These are phyloP conservation scores for Uncinocarpus reesii DNA, from an alignment of 2,329 filamentous ascomycete genomes.

Conservation along the genomic window DNA sequence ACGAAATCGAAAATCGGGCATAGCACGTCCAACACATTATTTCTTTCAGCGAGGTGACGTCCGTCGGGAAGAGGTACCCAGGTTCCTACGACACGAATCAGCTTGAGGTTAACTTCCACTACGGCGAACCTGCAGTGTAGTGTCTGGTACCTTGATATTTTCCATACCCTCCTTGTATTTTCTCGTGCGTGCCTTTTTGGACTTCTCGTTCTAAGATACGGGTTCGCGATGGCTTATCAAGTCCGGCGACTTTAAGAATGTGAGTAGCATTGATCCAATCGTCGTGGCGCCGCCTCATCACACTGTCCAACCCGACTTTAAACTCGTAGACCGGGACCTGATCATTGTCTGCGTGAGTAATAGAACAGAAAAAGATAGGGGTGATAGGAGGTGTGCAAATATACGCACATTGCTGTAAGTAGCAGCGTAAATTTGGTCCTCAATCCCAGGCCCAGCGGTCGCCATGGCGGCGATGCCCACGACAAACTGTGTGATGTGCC, in stretches of 20 bases:
- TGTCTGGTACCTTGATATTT: slow-evolving; percentile 73
- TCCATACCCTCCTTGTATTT: slow-evolving; percentile 95
- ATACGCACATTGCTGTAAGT: slow-evolving; percentile 52
- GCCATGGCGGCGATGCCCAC: neutral
- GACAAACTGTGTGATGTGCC: too few relatives aligned
- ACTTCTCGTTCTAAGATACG: slow-evolving; percentile 93
- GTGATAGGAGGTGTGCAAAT: too few relatives aligned
- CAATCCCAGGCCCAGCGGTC: neutral
- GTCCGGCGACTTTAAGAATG: slow-evolving; percentile 91
- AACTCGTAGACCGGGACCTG: slow-evolving; percentile 93
- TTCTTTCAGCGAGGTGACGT: slow-evolving; percentile 70
- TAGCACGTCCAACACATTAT: slow-evolving; percentile 75
- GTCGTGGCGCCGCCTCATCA: slow-evolving; percentile 87
- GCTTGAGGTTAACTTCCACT: neutral
- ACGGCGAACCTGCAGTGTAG: neutral
- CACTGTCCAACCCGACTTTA: slow-evolving; percentile 78
- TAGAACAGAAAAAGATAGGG: too few relatives aligned
- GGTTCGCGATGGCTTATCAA: slow-evolving; percentile 91
- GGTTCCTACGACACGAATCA: slow-evolving; percentile 52
- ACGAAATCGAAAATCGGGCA: slow-evolving; percentile 81
- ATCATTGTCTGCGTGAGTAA: neutral
- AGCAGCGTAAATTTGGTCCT: slow-evolving; percentile 50
- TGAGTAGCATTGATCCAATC: slow-evolving; percentile 99
- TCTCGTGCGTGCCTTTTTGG: slow-evolving; percentile 92
- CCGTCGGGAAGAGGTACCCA: slow-evolving; percentile 88